These are phyloP conservation scores for Sporothrix dimorphospora DNA, from an alignment of 2,329 filamentous ascomycete species.

Conservation along the genomic window DNA sequence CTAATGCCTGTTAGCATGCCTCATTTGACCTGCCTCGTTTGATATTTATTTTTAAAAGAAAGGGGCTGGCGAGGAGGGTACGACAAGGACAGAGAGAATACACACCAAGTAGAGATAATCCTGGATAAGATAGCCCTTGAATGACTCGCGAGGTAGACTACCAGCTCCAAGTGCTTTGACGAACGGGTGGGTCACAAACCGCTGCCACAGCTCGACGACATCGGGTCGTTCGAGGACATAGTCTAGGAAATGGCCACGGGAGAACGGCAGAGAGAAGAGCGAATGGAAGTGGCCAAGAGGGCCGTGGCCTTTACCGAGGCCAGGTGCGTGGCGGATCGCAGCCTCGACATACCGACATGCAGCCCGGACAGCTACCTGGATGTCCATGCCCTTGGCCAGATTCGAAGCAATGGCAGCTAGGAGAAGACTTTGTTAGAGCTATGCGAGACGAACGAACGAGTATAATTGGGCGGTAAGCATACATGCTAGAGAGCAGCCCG, in stretches of 20 bases:
- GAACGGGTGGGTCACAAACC: constrained; percentile 81
- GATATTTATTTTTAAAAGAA: background rate
- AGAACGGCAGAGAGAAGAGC: constrained; percentile 66
- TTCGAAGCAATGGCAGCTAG: constrained; percentile 75
- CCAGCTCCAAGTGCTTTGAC: constrained; percentile 76
- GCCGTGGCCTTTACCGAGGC: constrained; percentile 68
- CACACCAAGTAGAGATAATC: constrained; percentile 86
- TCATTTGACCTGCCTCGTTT: background rate
- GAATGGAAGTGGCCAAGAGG: constrained; percentile 82
- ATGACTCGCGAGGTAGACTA: constrained; percentile 72
- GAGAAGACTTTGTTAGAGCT: background rate
- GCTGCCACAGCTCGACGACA: constrained; percentile 73
- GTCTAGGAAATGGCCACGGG: constrained; percentile 76
- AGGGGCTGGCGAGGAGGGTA: too few relatives aligned
- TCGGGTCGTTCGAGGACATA: constrained; percentile 77
- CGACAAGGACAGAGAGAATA: background rate
- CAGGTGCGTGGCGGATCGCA: constrained; percentile 66
- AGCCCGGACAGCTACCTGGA: constrained; percentile 64
- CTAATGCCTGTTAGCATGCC: background rate
- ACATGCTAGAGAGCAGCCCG: constrained; percentile 92
- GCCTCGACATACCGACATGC: constrained; percentile 73
- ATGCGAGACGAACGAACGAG: background rate
- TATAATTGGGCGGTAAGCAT: constrained; percentile 39
- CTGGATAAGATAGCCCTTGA: constrained; percentile 88
- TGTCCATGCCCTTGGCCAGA: constrained; percentile 60